These are phyloP conservation scores for Acacia acuminata DNA, from an alignment of 306 rosid genomes.

Conservation along the genomic window DNA sequence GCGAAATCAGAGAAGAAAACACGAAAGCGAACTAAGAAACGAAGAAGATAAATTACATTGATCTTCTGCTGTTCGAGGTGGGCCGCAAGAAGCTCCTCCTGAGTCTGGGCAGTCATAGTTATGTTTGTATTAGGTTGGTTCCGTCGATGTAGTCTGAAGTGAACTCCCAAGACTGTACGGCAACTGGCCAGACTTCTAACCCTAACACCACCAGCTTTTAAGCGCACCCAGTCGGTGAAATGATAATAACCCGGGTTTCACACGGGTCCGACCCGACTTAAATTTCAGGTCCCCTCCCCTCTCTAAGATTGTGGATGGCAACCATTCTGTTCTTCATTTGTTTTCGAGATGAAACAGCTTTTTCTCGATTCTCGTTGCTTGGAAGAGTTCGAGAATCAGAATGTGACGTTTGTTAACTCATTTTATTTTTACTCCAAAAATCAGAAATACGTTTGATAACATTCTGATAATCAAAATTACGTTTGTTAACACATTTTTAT, in stretches of 20 bases:
- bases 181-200: constrained; percentile 24
- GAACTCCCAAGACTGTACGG: background rate
- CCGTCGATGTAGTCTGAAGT: background rate
- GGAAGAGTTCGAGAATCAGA: too few relatives aligned
- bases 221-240: background rate
- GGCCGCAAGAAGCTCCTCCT: constrained; percentile 49
- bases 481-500: too few relatives aligned
- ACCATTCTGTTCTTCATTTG: too few relatives aligned
- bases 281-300: background rate
- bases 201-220: constrained; percentile 21
- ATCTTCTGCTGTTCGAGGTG: constrained; percentile 51
- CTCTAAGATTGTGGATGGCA: too few relatives aligned
- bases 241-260: background rate
- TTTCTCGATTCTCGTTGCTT: too few relatives aligned
- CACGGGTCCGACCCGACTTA: background rate
- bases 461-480: too few relatives aligned
- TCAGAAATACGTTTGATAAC: too few relatives aligned
- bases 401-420: too few relatives aligned
- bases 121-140: background rate
- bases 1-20: background rate
- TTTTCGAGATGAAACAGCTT: too few relatives aligned
- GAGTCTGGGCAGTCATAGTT: constrained; percentile 46
- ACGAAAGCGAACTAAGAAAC: background rate
- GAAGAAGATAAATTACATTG: constrained; percentile 27
- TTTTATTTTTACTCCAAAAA: too few relatives aligned